Conservation (phyloP, 345 rosid genomes). For the Psidium guajava region DNA sequence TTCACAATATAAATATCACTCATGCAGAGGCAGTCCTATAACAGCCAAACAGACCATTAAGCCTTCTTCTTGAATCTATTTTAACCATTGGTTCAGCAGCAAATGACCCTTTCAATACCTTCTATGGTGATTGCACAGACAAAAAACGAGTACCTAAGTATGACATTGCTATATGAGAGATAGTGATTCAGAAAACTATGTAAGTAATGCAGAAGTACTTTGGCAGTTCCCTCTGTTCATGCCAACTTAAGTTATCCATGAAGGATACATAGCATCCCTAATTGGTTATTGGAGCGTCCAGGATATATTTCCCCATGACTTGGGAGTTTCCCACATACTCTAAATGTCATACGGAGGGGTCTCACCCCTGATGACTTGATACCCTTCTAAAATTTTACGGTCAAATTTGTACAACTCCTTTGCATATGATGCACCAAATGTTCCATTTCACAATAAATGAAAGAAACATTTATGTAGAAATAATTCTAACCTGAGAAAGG, state of each 20-base stretch:
- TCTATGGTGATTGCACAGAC: not conserved
- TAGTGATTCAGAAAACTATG: not conserved
- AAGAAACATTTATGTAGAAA: not conserved
- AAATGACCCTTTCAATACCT: not conserved
- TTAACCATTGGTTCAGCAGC: not conserved
- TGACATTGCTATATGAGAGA: not conserved
- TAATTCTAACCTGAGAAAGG: conserved; percentile 46
- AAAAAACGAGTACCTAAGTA: not conserved
- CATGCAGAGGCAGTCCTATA: not conserved
- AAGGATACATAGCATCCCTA: not conserved
- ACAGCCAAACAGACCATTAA: not conserved
- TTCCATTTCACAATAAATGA: not conserved
- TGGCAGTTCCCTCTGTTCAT: not conserved
- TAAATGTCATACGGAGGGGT: not conserved
- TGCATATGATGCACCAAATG: not conserved
- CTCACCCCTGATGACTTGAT: not conserved
- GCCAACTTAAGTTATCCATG: not conserved
- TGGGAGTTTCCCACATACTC: not conserved
- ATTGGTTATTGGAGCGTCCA: not conserved
- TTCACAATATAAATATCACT: not conserved
- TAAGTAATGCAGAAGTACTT: not conserved
- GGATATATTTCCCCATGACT: not conserved
- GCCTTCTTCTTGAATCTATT: not conserved
- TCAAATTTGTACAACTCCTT: not conserved
- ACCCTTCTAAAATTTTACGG: not conserved